Base-by-base conservation (phyloP, 345 rosid species). In the Populus simonii region DNA sequence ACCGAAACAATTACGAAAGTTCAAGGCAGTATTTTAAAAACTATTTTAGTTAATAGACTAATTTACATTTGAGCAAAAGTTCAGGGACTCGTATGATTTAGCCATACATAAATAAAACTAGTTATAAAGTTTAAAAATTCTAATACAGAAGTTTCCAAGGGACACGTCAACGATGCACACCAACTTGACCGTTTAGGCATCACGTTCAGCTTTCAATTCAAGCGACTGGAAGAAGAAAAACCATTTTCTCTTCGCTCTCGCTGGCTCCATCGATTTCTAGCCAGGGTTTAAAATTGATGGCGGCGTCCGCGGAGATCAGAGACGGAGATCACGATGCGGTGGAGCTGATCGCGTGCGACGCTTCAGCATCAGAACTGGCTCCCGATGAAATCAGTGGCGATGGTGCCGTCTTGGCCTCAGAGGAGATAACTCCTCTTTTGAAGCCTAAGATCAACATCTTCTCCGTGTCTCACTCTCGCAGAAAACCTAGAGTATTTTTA, bases 381-480 rank as follows among this genome's bases (percentile, higher is more conserved):
- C 79, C 27, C 31, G 70, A 38, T 62, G 72, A 61, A 18, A 70
- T 31, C 20, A 66, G 29, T 27, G 75, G 72, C 39, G 66, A 10
- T 22, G 75, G 36, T 23, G 80, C 20, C 25, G 80, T 4, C 22
- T 71, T 80, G 18, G 79, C 76, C 57, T 89, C 87, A 59, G 94
- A 86, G 69, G 98, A 94, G 83, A 90, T 89, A 68, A 74, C 80
- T 20, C 97, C 97, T 81, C 92, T 92, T 41, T 70, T 94, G 76
- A 85, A 85, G 87, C 97, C 98, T 72, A 93, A 89, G 82, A 77
- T 92, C 89, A 90, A 88, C 82, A 93, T 93, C 73, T 94, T 94
- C 85, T 84, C 96, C 43, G 63, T 89, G 76, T 86, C 93, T n/a
- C 81, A 84, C 79, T 76, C 94, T 68, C 92, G 94, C 33, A 84